These are phyloP conservation scores for Leptographium galeiforme DNA, from an alignment of 2,329 filamentous ascomycete species.

Conservation along the genomic window DNA sequence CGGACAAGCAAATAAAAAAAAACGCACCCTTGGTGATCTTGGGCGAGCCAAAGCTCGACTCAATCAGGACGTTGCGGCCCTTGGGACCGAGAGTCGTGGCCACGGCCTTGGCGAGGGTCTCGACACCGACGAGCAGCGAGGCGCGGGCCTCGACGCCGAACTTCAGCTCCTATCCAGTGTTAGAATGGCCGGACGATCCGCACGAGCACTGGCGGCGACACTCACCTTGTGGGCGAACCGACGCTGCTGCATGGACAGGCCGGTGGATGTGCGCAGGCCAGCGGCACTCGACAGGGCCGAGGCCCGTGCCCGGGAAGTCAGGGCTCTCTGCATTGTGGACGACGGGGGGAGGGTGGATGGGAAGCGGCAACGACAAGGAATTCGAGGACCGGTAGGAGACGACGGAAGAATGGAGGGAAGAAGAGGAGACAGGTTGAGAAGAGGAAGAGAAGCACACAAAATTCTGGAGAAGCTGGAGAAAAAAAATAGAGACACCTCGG, in stretches of 20 bases:
- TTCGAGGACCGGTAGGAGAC: not conserved
- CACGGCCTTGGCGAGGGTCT: conserved; percentile 92
- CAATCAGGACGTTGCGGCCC: conserved; percentile 95
- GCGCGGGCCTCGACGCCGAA: conserved; percentile 93
- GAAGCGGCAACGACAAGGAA: not conserved
- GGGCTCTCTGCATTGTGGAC: conserved; percentile 82
- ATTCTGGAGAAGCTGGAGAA: conserved; percentile 9
- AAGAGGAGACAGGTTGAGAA: not conserved
- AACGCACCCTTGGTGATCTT: conserved; percentile 98
- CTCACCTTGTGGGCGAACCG: conserved; percentile 94
- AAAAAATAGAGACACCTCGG: conserved; percentile 10
- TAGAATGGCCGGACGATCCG: not conserved
- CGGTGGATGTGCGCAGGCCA: conserved; percentile 50
- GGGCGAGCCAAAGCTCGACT: conserved; percentile 95
- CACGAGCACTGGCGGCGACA: not conserved
- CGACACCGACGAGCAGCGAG: conserved; percentile 80
- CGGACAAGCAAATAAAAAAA: not conserved
- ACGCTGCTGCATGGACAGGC: conserved; percentile 65
- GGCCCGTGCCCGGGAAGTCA: conserved; percentile 68
- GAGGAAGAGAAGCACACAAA: conserved; percentile 1
- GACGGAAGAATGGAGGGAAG: not conserved
- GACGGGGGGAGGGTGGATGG: not conserved
- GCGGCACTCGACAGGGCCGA: conserved; percentile 58
- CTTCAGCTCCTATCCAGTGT: conserved; percentile 66
- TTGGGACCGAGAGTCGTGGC: conserved; percentile 94